Evolutionary conservation across 148 eudicot genomes (phyloP).

Genomic region (Chenopodium formosanum): DNA sequence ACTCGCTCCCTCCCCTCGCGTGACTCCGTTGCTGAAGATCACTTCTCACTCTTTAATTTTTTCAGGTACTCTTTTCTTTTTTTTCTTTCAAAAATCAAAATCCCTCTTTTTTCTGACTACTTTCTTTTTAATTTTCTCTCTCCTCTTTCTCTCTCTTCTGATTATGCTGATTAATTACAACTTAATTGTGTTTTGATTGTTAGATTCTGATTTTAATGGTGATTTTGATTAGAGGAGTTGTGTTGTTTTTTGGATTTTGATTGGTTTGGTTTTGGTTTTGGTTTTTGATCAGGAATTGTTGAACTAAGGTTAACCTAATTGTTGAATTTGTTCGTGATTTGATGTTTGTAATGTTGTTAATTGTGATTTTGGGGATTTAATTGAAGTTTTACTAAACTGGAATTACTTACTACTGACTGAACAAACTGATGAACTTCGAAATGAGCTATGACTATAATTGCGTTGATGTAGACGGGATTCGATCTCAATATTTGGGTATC

Average conservation of each 20-base stretch:
- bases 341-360: neutral
- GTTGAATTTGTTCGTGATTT: too few relatives aligned
- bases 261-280: neutral
- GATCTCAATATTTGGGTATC: too few relatives aligned
- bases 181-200: neutral
- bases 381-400: too few relatives aligned
- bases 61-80: neutral
- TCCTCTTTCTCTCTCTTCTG: neutral
- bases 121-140: neutral
- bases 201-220: neutral
- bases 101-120: neutral
- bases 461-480: too few relatives aligned
- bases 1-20: constrained; percentile 64
- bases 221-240: too few relatives aligned
- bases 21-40: constrained; percentile 15
- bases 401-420: too few relatives aligned
- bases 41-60: neutral
- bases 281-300: neutral
- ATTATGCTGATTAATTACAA: neutral
- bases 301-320: neutral
- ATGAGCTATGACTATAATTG: too few relatives aligned
- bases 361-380: neutral
- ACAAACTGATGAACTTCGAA: too few relatives aligned
- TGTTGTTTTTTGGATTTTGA: neutral
- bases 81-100: neutral